Conservation (phyloP, 768 basidiomycete genomes). For the Botryobasidium botryosum region DNA sequence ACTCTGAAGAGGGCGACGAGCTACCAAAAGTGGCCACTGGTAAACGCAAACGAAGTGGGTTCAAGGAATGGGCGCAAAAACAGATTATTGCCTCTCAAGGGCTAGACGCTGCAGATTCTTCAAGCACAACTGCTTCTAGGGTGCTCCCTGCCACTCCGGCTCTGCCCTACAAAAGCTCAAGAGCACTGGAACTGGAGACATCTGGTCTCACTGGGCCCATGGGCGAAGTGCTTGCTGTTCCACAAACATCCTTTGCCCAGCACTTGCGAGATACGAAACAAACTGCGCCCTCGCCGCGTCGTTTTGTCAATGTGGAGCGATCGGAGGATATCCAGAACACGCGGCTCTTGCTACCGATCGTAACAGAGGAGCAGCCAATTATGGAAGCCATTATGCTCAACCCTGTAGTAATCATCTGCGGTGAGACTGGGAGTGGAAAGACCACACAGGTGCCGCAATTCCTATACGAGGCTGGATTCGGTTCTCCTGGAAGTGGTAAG, state of each 20-base stretch:
- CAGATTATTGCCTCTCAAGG: conserved; percentile 43
- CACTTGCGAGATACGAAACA: too few species aligned
- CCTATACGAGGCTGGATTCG: conserved; percentile 94
- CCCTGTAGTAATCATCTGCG: conserved; percentile 70
- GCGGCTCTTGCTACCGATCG: conserved; percentile 68
- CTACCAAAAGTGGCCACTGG: conserved; percentile 15
- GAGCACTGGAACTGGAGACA: too few species aligned
- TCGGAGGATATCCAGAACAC: conserved; percentile 57
- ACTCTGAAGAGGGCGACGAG: conserved; percentile 14
- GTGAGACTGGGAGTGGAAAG: conserved; percentile 97
- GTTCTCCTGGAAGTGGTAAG: conserved; percentile 62
- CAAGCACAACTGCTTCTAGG: background rate
- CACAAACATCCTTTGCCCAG: conserved; percentile 48
- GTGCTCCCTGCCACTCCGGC: background rate
- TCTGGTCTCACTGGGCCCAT: conserved; percentile 39
- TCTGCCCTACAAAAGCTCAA: background rate
- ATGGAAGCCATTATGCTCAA: conserved; percentile 83
- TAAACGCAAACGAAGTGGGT: conserved; percentile 31
- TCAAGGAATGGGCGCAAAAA: conserved; percentile 81
- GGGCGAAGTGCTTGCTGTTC: conserved; percentile 52
- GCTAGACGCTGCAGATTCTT: conserved; percentile 20
- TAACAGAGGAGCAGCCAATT: conserved; percentile 84
- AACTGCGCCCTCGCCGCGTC: conserved; percentile 19
- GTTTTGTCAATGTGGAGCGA: conserved; percentile 37
- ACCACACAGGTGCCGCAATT: conserved; percentile 98